These are phyloP conservation scores for Ceriops decandra DNA, from an alignment of 345 rosid species.

Conservation along the genomic window DNA sequence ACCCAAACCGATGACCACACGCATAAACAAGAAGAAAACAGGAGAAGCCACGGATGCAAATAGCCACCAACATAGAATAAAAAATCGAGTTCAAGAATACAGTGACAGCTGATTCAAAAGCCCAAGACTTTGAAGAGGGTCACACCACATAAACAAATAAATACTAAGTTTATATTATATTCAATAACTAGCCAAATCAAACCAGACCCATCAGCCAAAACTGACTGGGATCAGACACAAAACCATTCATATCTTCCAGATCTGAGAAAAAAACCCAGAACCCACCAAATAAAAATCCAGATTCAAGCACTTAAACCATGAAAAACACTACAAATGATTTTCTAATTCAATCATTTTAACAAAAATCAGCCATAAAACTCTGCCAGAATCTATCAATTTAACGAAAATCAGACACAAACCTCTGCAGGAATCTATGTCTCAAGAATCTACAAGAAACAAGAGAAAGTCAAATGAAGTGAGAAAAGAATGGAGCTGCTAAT, in stretches of 20 bases:
- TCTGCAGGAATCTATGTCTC: background rate
- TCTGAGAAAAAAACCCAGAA: background rate
- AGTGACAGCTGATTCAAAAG: too few relatives aligned
- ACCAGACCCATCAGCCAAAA: background rate
- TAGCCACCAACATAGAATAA: too few relatives aligned
- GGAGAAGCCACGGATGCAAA: too few relatives aligned
- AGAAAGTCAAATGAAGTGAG: background rate
- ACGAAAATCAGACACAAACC: background rate
- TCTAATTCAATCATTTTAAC: background rate
- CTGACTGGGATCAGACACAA: background rate
- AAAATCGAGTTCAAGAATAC: too few relatives aligned
- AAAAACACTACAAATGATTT: background rate
- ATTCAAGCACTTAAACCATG: background rate
- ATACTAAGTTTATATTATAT: background rate
- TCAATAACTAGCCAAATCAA: background rate
- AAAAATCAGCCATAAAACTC: background rate
- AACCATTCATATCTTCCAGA: constrained; percentile 6
- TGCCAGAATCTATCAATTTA: background rate
- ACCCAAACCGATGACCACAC: too few relatives aligned
- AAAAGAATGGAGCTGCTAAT: background rate
- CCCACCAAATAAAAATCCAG: background rate
- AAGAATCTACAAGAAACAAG: too few relatives aligned
- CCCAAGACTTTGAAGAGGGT: too few relatives aligned
- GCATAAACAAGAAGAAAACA: too few relatives aligned
- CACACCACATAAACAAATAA: too few relatives aligned